Conservation (phyloP, 495 filamentous ascomycete species). For the Massariosphaeria phaeospora region DNA sequence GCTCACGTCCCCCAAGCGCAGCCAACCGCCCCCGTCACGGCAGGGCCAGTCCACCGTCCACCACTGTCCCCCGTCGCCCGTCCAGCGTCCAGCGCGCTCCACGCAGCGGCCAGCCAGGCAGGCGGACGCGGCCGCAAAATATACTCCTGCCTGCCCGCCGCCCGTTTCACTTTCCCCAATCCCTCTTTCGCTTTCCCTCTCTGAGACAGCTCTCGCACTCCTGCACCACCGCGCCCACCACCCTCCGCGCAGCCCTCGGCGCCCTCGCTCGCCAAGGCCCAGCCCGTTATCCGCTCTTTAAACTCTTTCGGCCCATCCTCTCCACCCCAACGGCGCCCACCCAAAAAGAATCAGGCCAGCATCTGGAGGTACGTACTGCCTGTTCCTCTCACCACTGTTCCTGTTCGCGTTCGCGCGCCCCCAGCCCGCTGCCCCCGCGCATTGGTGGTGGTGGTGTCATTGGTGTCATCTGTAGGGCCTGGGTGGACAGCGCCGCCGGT, state of each 20-base stretch:
- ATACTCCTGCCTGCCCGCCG: constrained; percentile 29
- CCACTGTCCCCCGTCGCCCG: constrained; percentile 1
- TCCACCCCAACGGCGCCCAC: constrained; percentile 8
- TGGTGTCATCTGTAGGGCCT: no score
- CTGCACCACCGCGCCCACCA: not conserved
- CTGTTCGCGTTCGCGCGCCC: not conserved
- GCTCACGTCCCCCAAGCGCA: constrained; percentile 12
- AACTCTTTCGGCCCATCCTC: not conserved
- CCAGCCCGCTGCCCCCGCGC: no score
- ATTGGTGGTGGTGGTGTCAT: no score
- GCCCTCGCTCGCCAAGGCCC: not conserved
- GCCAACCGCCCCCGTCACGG: constrained; percentile 13
- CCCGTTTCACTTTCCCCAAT: constrained; percentile 33
- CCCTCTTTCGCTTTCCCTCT: constrained; percentile 33
- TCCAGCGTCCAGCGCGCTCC: constrained; percentile 1
- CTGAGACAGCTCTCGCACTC: constrained; percentile 28
- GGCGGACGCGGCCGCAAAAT: constrained; percentile 19
- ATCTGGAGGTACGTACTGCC: constrained; percentile 1
- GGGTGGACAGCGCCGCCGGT: no score
- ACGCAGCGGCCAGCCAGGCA: not conserved
- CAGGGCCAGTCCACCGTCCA: constrained; percentile 11
- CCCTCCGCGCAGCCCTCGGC: constrained; percentile 1
- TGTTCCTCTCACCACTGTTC: not conserved
- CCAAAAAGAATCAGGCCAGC: constrained; percentile 21
- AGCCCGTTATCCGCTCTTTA: not conserved